Conservation (phyloP, 257 asterid species). For the Jacaranda mimosifolia region DNA sequence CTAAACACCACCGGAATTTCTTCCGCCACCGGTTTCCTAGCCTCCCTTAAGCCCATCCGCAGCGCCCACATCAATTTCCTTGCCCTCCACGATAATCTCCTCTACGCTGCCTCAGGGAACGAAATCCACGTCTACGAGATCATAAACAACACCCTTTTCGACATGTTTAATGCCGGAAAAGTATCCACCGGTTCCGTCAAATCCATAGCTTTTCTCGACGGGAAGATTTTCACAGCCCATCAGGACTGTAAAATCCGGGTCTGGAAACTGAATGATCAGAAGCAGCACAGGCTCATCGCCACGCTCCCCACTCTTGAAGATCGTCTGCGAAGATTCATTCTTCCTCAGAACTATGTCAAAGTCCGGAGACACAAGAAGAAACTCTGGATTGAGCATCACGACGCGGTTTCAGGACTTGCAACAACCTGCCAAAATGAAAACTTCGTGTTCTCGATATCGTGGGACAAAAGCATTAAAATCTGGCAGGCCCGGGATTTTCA, state of each 20-base stretch:
- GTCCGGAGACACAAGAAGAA: constrained; percentile 72
- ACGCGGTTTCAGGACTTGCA: constrained; percentile 73
- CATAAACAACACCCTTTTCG: constrained; percentile 40
- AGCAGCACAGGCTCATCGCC: constrained; percentile 62
- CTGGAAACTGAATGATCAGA: constrained; percentile 52
- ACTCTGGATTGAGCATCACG: constrained; percentile 83
- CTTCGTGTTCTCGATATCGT: constrained; percentile 59
- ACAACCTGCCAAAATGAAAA: constrained; percentile 18
- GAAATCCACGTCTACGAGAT: constrained; percentile 59
- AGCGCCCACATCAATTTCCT: constrained; percentile 52
- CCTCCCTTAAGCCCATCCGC: constrained; percentile 46
- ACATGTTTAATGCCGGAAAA: constrained; percentile 48
- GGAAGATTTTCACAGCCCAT: constrained; percentile 74
- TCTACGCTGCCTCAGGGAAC: constrained; percentile 74
- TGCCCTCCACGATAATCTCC: constrained; percentile 61
- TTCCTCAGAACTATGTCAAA: constrained; percentile 63
- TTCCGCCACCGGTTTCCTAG: constrained; percentile 38
- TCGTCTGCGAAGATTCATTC: constrained; percentile 49
- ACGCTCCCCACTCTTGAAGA: constrained; percentile 72
- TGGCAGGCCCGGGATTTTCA: constrained; percentile 51
- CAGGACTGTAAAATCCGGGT: constrained; percentile 82
- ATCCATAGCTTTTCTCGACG: constrained; percentile 58
- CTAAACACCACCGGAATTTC: constrained; percentile 38
- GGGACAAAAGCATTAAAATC: constrained; percentile 79
- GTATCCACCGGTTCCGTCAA: constrained; percentile 63